Evolutionary conservation across 1,284 basidiomycete genomes (phyloP).

Genomic region (Trichosporon sp.): DNA sequence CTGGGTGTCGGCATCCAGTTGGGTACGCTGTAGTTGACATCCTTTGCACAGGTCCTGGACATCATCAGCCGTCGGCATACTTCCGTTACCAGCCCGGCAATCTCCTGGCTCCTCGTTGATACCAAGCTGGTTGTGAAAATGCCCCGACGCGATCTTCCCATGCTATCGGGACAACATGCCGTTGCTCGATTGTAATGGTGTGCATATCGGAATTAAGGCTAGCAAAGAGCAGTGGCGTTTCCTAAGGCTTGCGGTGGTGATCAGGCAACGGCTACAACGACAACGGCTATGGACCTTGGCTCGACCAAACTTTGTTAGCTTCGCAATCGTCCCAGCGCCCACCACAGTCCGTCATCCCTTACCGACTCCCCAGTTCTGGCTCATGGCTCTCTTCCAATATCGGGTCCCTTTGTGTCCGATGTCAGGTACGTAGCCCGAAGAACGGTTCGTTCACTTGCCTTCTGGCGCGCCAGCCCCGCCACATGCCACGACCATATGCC

Average conservation of each 20-base stretch:
- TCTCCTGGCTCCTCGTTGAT: not conserved
- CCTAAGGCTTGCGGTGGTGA: not conserved
- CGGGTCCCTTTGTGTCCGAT: not conserved
- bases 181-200: not conserved
- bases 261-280: not conserved
- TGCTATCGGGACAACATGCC: not conserved
- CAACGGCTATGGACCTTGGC: not conserved
- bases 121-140: not conserved
- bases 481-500: not conserved
- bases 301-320: not conserved
- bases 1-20: not conserved
- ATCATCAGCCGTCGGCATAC: not conserved
- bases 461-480: not conserved
- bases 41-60: not conserved
- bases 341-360: not conserved
- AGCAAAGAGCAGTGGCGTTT: not conserved
- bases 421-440: not conserved
- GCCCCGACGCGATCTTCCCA: not conserved
- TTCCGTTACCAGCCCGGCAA: not conserved
- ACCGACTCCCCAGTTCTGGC: not conserved
- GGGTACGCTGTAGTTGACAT: not conserved
- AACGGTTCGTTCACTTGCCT: not conserved
- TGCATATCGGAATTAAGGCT: constrained; percentile 2
- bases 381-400: not conserved
- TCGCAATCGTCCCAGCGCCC: not conserved